Conservation (phyloP, 164 flowering plant species). For the Cinnamomum chago region DNA sequence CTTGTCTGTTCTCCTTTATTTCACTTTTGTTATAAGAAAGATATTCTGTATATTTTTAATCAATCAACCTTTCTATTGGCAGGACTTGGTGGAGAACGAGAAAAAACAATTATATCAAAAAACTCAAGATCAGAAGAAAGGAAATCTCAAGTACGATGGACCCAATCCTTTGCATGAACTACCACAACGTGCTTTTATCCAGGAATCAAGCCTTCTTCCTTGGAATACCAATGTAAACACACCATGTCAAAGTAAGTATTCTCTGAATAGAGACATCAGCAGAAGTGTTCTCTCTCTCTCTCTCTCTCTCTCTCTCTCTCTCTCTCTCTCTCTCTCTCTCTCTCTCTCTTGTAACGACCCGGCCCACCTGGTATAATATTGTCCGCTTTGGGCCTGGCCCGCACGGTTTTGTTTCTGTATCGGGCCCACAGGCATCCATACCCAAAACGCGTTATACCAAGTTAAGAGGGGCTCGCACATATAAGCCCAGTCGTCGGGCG, state of each 20-base stretch:
- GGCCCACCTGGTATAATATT: no score
- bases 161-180: conserved; percentile 17
- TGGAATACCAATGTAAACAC: background rate
- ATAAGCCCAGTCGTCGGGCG: no score
- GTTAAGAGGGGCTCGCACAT: no score
- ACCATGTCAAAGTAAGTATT: background rate
- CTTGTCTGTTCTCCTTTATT: background rate
- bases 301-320: background rate
- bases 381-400: no score
- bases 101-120: conserved; percentile 32
- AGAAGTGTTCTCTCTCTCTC: background rate
- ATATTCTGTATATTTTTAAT: background rate
- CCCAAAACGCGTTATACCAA: no score
- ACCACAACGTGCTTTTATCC: conserved; percentile 8
- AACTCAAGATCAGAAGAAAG: conserved; percentile 22
- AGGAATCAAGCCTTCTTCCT: conserved; percentile 13
- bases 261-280: background rate
- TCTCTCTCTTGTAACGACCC: no score
- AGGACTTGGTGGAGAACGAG: conserved; percentile 53
- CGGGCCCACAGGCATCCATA: no score
- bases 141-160: conserved; percentile 21
- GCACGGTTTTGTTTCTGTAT: no score
- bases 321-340: no score
- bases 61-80: conserved; percentile 10
- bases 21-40: background rate